phyloP scores from a whole-genome alignment of 169 alveolate genomes.

The Plasmodium gonderi region DNA sequence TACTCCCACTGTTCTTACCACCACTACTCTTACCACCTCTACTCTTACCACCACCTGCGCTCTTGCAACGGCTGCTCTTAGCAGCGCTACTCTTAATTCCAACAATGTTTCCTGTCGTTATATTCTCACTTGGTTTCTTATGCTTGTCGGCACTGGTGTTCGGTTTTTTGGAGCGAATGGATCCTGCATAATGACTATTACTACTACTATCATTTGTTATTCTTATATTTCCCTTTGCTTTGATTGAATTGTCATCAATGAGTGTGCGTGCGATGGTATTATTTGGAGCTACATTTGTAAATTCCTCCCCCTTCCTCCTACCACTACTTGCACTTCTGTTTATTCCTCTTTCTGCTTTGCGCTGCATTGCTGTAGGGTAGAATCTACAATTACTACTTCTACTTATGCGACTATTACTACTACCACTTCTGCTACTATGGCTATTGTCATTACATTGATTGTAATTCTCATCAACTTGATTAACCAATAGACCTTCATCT shows the following conservation, averaged over 20 bases:
- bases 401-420: too few species aligned
- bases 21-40: neutral
- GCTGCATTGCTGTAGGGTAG: too few species aligned
- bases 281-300: neutral
- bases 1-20: neutral
- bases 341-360: too few species aligned
- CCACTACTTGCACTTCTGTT: too few species aligned
- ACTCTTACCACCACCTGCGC: neutral
- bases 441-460: too few species aligned
- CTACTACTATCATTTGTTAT: neutral
- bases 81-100: neutral
- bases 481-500: too few species aligned
- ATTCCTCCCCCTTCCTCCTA: too few species aligned
- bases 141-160: neutral
- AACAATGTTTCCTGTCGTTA: neutral
- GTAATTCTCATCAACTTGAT: too few species aligned
- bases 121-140: neutral
- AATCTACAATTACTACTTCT: too few species aligned
- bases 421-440: too few species aligned
- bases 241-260: neutral
- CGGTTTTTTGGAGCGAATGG: neutral
- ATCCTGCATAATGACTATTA: neutral
- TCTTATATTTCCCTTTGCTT: neutral
- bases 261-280: neutral
- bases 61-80: neutral